Percentiles rank a stretch among this genome's conserved stretches.
Conservation (phyloP, 768 basidiomycete species). For the Agaricus subrufescens region DNA sequence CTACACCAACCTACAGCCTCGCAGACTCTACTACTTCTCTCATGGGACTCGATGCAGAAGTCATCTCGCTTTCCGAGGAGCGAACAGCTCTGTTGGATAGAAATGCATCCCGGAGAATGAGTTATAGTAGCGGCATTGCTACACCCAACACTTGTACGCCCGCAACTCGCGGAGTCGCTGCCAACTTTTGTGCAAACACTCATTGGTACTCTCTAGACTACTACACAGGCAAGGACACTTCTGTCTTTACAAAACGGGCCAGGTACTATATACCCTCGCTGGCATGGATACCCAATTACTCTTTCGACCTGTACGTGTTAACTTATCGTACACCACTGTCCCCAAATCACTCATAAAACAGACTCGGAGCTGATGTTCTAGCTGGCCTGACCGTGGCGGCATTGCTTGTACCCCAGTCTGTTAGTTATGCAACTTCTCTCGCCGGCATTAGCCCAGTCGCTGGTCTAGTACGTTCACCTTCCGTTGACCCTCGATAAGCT, state of each 20-base stretch:
- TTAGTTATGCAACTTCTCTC: constrained; percentile 87
- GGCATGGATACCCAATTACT: constrained; percentile 78
- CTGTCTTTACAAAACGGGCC: constrained; percentile 40
- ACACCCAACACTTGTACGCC: constrained; percentile 15
- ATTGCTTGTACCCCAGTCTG: constrained; percentile 82
- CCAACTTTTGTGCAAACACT: not conserved
- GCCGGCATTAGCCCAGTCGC: constrained; percentile 82
- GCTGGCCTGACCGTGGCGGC: constrained; percentile 89
- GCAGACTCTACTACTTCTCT: constrained; percentile 26
- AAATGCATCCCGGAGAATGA: constrained; percentile 15
- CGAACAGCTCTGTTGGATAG: constrained; percentile 29
- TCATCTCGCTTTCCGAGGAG: constrained; percentile 21
- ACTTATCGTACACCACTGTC: not conserved
- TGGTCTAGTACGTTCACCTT: constrained; percentile 59
- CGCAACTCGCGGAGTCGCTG: not conserved
- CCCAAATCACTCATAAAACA: constrained; percentile 10
- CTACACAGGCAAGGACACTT: constrained; percentile 16
- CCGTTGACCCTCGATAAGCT: not conserved
- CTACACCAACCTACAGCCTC: not conserved
- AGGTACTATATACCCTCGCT: constrained; percentile 77
- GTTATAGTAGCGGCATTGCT: constrained; percentile 20
- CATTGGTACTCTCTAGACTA: not conserved
- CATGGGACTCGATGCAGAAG: constrained; percentile 28
- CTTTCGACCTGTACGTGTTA: constrained; percentile 54
- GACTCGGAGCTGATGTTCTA: constrained; percentile 54